Evolutionary conservation across 2,329 filamentous ascomycete species (phyloP), one percentile per base, ranked within the genome.

Genomic region (Aureobasidium sp.): DNA sequence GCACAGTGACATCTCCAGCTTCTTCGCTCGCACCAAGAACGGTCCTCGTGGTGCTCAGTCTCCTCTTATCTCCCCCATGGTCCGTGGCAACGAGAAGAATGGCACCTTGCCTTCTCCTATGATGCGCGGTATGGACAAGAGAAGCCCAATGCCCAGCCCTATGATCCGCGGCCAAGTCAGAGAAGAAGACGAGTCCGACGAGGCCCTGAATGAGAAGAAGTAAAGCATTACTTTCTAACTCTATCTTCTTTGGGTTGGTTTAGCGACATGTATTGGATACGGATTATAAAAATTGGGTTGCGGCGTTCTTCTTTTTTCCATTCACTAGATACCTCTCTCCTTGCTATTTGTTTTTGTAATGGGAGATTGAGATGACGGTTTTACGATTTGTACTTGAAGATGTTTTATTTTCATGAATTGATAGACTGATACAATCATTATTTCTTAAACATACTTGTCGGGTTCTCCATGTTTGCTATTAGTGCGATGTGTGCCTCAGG

Each of bases 1-100:
- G 67, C 75, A 76, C 61, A 75, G 74, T 23, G 78, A 83, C 64
- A 78, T 83, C 17, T 76, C 77, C 68, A 75, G 74, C 3, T 84
- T 81, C 70, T 84, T 84, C 70, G 76, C 81, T 72, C 78, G 80
- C 42, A 83, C 80, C 3, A 70, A 53, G 66, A 65, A 44, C 62
- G 66, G 62, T 15, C 52, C 52, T 12, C 44, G 61, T 17, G 55
- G 55, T 20, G 46, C 53, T 20, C 56, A 57, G 26, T 51, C 32
- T 23, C 55, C 55, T 26, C 37, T 58, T 9, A 52, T 36, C 34
- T 36, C 44, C 5, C 61, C 52, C 34, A 63, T 57, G 61, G 42
- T 48, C 15, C 29, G 46, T 2, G 47, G 46, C 15, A 41, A 36
- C 15, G 46, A 27, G 2, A 27, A 47, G 2, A 47, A 42, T 1